Conservation (phyloP, 176 grass and related monocot genomes). For the Rhynchospora tenuis region DNA sequence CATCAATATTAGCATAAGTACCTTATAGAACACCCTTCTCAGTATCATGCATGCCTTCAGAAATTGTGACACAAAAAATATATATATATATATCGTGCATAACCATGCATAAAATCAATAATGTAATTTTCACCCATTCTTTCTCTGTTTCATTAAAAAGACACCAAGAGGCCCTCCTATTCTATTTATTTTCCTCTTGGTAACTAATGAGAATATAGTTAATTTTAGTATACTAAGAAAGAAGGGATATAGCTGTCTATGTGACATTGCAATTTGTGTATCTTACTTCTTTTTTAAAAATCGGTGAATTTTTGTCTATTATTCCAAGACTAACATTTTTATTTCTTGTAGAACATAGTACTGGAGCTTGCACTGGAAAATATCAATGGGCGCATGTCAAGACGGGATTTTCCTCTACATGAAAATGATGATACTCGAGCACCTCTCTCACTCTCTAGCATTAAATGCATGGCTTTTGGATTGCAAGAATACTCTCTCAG, state of each 20-base stretch:
- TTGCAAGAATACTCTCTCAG: constrained; percentile 13
- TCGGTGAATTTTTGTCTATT: not conserved
- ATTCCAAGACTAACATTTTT: not conserved
- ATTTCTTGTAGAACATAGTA: constrained; percentile 13
- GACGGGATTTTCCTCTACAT: not conserved
- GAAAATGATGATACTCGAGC: constrained; percentile 3
- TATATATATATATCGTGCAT: not conserved
- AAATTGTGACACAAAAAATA: not conserved
- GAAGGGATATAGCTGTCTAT: not conserved
- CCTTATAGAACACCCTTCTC: not conserved
- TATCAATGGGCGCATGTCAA: constrained; percentile 1
- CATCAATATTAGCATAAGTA: not conserved
- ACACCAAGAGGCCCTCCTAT: not conserved
- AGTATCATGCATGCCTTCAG: not conserved
- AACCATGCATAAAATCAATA: not conserved
- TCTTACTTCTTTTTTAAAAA: not conserved
- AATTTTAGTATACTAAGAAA: not conserved
- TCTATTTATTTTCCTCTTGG: not conserved
- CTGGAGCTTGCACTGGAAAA: constrained; percentile 7
- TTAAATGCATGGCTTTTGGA: constrained; percentile 24
- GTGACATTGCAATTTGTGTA: not conserved
- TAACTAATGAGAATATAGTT: not conserved
- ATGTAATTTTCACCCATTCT: no score
- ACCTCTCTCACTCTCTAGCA: constrained; percentile 5
- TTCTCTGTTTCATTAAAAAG: not conserved